Base-by-base conservation (phyloP, 2,329 filamentous ascomycete genomes). In the Lachnellula willkommii region DNA sequence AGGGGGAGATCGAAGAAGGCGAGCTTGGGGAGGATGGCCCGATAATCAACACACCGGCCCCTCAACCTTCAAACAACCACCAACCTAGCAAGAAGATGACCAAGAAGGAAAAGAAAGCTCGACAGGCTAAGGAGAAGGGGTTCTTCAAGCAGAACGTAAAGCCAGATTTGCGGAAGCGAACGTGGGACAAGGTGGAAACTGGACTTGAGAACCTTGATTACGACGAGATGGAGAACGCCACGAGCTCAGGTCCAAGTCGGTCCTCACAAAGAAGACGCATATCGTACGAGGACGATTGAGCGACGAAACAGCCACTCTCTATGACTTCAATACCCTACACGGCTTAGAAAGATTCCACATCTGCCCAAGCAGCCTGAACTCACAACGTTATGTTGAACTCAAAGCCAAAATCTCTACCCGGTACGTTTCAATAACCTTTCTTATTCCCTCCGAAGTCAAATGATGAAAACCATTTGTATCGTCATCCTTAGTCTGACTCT, bases 401-500 rank as follows among this genome's bases (percentile, higher is more conserved):
- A 15, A 47, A 26, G 45, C 24, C 20, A 36, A 52, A 26, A 15
- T 28, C 39, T 28, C 28, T 32, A 11, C 28, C 28, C 9, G 45
- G 45, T 47, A 32, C 12, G 45, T 47, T 11, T 47, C 5, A 14
- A 28, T 24, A 17, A 17, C 22, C 24, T 46, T 22, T 43, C 17
- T 35, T 35, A 26, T 5, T 53, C 9, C 17, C 35, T 46, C 54
- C 40, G 42, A 59, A 54, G 47, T 65, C 68, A 68, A 68, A 87
- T 93, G 90, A 95, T 93, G 90, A 94, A 84, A 91, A 78, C 72
- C 73, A 57, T 75, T 81, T 75, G 80, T 91, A 92, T 91, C 88
- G 89, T 95, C 90, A 95, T 95, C 90, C 90, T 95, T 95, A 95
- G 89, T 79, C 90, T 81, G 85, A 95, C 73, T 75, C 74, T 70